phyloP scores from a whole-genome alignment of 2,329 filamentous ascomycete species.

The Biscogniauxia marginata region DNA sequence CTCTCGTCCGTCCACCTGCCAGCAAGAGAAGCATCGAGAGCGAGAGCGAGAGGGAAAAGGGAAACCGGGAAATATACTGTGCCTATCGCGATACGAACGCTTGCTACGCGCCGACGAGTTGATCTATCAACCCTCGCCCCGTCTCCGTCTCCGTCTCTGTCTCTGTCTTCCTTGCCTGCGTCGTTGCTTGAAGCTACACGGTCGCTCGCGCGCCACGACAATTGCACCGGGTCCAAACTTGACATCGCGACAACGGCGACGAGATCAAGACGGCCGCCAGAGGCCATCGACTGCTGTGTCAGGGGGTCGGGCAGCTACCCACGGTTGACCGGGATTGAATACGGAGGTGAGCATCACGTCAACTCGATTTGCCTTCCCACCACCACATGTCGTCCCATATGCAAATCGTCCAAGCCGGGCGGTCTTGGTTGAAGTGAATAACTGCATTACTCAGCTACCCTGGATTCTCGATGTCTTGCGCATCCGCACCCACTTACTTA shows the following conservation, averaged over 20 bases:
- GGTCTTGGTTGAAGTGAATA: neutral
- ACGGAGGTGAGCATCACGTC: constrained; percentile 27
- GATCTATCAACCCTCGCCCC: neutral
- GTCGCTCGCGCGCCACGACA: neutral
- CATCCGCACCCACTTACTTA: neutral
- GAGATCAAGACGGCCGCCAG: constrained; percentile 16
- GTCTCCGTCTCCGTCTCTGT: neutral
- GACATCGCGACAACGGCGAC: constrained; percentile 7
- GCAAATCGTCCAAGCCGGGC: neutral
- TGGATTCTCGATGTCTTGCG: neutral
- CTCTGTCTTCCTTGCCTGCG: neutral
- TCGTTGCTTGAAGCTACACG: neutral
- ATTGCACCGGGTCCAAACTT: neutral
- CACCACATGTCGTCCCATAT: neutral
- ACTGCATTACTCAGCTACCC: neutral
- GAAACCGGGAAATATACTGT: neutral
- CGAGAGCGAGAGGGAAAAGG: neutral
- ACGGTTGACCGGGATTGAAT: constrained; percentile 17
- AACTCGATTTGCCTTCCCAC: neutral
- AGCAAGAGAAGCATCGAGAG: neutral
- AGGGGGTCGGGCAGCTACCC: constrained; percentile 28
- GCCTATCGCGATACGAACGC: neutral
- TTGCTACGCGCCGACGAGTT: neutral
- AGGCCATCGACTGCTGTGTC: constrained; percentile 23
- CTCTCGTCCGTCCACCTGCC: neutral